phyloP scores from a whole-genome alignment of 176 grass and related monocot species.

The Bolboschoenus planiculmis region DNA sequence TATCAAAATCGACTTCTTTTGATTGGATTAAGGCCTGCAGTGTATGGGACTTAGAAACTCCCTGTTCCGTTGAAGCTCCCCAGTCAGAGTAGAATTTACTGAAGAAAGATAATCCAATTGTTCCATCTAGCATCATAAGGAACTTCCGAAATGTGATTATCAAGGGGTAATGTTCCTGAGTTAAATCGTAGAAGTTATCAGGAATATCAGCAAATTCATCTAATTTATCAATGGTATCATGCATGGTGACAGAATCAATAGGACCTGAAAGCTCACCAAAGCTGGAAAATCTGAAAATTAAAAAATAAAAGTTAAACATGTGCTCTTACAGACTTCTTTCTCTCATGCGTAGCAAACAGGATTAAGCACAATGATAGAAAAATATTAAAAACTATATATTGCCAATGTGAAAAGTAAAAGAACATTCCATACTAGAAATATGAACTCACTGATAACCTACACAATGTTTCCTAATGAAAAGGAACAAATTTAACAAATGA shows the following conservation, averaged over 20 bases:
- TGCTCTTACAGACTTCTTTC: neutral
- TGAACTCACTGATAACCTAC: neutral
- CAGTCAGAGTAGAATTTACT: conserved; percentile 41
- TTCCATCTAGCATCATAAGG: conserved; percentile 91
- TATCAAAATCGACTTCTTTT: conserved; percentile 77
- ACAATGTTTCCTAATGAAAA: neutral
- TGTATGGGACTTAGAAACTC: conserved; percentile 41
- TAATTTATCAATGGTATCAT: conserved; percentile 38
- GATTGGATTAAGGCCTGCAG: conserved; percentile 46
- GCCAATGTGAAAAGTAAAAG: neutral
- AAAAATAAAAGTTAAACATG: neutral
- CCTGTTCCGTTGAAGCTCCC: conserved; percentile 28
- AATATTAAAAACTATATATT: neutral
- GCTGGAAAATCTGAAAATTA: conserved; percentile 35
- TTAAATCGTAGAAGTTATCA: conserved; percentile 44
- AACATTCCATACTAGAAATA: too few relatives aligned
- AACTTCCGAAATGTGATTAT: conserved; percentile 73
- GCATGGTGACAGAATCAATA: conserved; percentile 36
- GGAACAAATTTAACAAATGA: neutral
- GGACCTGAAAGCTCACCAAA: conserved; percentile 31
- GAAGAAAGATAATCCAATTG: conserved; percentile 55
- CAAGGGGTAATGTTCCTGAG: conserved; percentile 40
- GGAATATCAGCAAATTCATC: conserved; percentile 68
- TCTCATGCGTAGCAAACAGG: neutral
- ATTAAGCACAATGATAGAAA: neutral